Base-by-base conservation (phyloP, 140 eudicot genomes). In the Eryngium alpinum region DNA sequence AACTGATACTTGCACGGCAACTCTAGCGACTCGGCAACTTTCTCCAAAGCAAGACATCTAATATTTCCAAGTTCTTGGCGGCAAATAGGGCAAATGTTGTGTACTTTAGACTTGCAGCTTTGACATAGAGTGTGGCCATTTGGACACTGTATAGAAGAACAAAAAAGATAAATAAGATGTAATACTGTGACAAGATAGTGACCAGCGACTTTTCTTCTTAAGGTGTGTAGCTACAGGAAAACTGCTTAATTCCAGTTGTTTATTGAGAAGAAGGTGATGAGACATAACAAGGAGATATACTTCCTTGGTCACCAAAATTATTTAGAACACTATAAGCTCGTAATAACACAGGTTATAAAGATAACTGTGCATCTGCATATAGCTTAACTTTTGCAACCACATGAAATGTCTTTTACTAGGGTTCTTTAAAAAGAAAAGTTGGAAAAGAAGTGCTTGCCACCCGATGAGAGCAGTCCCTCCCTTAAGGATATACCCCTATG, bases 61-160 rank as follows among this genome's bases (percentile, higher is more conserved):
- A 75, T 75, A 75, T 75, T 75, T 75, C 79, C 79, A 75, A 75
- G 79, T 49, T 75, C 79, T 46, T 75, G 62, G 79, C 79, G 43
- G 62, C 79, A 75, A 5, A 75, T 75, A 24, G 79, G 79, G 33
- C 79, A 75, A n/a, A 75, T 49, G 56, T 75, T 75, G 38, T 75
- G 60, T 16, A 75, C 43, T 49, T 75, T 18, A 75, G 63, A 12
- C 38, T 75, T 75, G 46, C 79, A 75, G 79, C 32, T 75, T 27
- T 75, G 79, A 49, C 79, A 75, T 75, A 75, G 31, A 46, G 62
- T 75, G 79, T 75, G 79, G 53, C 79, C 79, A 18, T 75, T 75
- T 59, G 79, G 79, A 29, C 79, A 75, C 79, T 75, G 79, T 32
- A 46, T 27, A 49, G 22, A 27, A 25, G 16, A 25, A 75, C 43